Evolutionary conservation across 768 basidiomycete species (phyloP).

Genomic region (Amanita molliuscula): DNA sequence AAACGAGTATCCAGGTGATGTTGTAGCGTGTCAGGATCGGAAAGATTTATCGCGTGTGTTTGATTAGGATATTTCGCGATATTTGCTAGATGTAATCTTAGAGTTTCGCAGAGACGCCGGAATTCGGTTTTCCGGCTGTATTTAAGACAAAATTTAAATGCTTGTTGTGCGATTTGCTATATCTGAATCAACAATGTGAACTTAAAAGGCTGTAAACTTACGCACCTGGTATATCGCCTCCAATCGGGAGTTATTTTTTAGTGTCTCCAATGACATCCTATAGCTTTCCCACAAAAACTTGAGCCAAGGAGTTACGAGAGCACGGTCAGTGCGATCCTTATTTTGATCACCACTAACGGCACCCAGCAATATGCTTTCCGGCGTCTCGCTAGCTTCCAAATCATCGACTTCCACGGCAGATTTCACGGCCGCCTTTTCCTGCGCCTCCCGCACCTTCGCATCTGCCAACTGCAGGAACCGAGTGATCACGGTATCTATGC

Average conservation of each 20-base stretch:
- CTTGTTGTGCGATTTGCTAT: conserved; percentile 92
- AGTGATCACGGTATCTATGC: conserved; percentile 87
- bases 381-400: conserved; percentile 91
- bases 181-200: not conserved
- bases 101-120: conserved; percentile 90
- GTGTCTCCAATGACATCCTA: conserved; percentile 87
- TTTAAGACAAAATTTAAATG: conserved; percentile 92
- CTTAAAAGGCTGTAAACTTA: conserved; percentile 5
- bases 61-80: conserved; percentile 95
- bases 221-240: conserved; percentile 90
- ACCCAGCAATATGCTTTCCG: conserved; percentile 82
- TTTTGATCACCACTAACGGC: conserved; percentile 86
- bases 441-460: conserved; percentile 74
- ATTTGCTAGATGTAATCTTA: conserved; percentile 89
- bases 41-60: conserved; percentile 88
- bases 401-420: conserved; percentile 83
- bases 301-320: conserved; percentile 94
- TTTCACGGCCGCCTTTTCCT: conserved; percentile 76
- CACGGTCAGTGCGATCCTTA: conserved; percentile 90
- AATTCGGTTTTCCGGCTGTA: conserved; percentile 96
- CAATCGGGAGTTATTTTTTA: conserved; percentile 90
- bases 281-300: conserved; percentile 99
- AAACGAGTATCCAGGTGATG: conserved; percentile 96
- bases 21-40: conserved; percentile 89
- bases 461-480: conserved; percentile 76